Conservation (phyloP, 2,329 filamentous ascomycete species). For the Penicillium sp. region DNA sequence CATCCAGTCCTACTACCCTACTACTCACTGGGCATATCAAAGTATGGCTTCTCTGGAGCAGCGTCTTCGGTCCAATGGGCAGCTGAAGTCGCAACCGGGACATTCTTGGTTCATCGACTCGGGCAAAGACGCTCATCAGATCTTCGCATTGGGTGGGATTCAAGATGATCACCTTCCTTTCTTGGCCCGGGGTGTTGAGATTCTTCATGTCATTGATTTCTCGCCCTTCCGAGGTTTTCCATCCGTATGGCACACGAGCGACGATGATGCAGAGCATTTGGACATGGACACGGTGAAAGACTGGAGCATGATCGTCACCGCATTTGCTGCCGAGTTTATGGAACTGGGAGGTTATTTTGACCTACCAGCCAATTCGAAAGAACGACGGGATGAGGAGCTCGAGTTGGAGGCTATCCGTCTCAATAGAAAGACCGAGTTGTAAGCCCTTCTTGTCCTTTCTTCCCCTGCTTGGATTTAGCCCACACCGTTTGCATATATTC, state of each 20-base stretch:
- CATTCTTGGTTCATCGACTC: slow-evolving; percentile 64
- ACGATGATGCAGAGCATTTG: slow-evolving; percentile 80
- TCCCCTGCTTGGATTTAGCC: slow-evolving; percentile 2
- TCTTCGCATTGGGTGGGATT: slow-evolving; percentile 54
- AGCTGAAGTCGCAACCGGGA: slow-evolving; percentile 60
- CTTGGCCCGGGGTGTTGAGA: slow-evolving; percentile 76
- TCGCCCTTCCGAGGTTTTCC: slow-evolving; percentile 62
- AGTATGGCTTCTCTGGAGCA: slow-evolving; percentile 70
- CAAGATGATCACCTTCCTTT: slow-evolving; percentile 93
- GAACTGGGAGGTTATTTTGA: slow-evolving; percentile 64
- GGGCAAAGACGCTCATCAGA: slow-evolving; percentile 52
- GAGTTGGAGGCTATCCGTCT: slow-evolving; percentile 17
- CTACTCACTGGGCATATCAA: slow-evolving; percentile 90
- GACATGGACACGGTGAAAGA: slow-evolving; percentile 77
- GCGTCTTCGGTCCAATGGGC: slow-evolving; percentile 64
- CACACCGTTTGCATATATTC: neutral
- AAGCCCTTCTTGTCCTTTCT: slow-evolving; percentile 29
- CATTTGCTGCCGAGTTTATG: slow-evolving; percentile 89
- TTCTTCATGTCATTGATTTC: slow-evolving; percentile 82
- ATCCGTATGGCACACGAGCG: slow-evolving; percentile 76
- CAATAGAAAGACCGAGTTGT: slow-evolving; percentile 42
- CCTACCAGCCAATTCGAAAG: neutral
- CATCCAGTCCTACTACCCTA: slow-evolving; percentile 82
- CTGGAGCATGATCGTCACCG: slow-evolving; percentile 80
- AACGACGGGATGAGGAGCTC: slow-evolving; percentile 9